A percentile compares a stretch with the other conserved stretches of the same genome.
Evolutionary conservation across 257 asterid genomes (phyloP).

Genomic region (Gynochthodes officinalis): DNA sequence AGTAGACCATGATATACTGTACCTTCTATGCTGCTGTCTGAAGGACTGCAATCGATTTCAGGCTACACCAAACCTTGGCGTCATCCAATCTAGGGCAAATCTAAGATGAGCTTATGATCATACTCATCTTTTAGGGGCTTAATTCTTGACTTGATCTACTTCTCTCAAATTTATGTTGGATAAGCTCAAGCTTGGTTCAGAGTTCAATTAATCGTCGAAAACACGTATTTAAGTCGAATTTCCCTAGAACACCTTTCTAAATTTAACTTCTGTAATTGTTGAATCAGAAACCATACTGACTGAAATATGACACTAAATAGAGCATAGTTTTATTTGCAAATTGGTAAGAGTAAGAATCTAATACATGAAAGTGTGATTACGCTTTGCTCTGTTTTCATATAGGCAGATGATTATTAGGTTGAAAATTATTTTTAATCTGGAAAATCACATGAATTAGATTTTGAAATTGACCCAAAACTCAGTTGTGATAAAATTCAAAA

Average conservation of each 20-base stretch:
- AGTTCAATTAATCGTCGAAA: not conserved
- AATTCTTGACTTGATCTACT: not conserved
- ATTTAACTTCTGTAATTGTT: not conserved
- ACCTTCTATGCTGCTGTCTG: not conserved
- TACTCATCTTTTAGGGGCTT: not conserved
- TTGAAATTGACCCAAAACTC: not conserved
- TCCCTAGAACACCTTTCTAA: not conserved
- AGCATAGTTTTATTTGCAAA: not conserved
- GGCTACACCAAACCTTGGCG: not conserved
- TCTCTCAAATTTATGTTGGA: not conserved
- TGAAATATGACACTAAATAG: not conserved
- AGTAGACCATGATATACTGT: not conserved
- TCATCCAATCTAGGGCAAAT: not conserved
- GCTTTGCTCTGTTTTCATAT: not conserved
- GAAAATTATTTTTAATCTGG: not conserved
- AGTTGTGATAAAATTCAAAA: not conserved
- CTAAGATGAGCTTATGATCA: not conserved
- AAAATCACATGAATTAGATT: not conserved
- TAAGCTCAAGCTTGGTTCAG: not conserved
- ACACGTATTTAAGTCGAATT: not conserved
- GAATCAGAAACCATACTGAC: not conserved
- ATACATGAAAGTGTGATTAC: not conserved
- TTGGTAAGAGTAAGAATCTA: not conserved
- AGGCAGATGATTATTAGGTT: not conserved
- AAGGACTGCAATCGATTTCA: not conserved